Percentiles rank a stretch among this genome's conserved stretches.
phyloP scores from a whole-genome alignment of 2,329 filamentous ascomycete species.

The Aureobasidium melanogenum region DNA sequence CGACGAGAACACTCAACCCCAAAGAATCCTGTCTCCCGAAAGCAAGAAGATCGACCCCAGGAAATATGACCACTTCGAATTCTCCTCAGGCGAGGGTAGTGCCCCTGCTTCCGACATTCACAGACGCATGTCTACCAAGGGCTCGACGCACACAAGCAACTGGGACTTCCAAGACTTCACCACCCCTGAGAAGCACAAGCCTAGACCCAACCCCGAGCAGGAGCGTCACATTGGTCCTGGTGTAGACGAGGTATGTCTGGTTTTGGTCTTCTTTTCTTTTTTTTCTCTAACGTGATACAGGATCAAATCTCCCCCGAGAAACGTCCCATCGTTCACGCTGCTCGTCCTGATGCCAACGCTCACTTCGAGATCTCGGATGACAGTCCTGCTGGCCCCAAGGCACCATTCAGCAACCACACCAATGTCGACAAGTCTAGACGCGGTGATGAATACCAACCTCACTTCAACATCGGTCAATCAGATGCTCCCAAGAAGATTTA shows the following conservation, averaged over 20 bases:
- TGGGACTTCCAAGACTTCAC: slow-evolving; percentile 86
- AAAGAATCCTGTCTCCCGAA: slow-evolving; percentile 29
- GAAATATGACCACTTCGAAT: slow-evolving; percentile 81
- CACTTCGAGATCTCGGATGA: slow-evolving; percentile 84
- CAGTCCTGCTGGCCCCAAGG: slow-evolving; percentile 35
- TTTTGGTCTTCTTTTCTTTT: slow-evolving; percentile 7
- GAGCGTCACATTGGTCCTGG: slow-evolving; percentile 69
- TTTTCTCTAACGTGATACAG: slow-evolving; percentile 25
- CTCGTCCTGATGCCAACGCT: slow-evolving; percentile 68
- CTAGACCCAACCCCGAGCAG: slow-evolving; percentile 58
- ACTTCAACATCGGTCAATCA: slow-evolving; percentile 68
- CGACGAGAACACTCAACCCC: slow-evolving; percentile 41
- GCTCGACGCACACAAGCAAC: slow-evolving; percentile 51
- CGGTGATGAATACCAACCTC: slow-evolving; percentile 65
- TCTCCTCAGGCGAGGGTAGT: slow-evolving; percentile 53
- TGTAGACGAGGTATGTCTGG: slow-evolving; percentile 48
- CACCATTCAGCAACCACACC: slow-evolving; percentile 30
- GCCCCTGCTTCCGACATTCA: slow-evolving; percentile 25
- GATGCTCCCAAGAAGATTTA: slow-evolving; percentile 25
- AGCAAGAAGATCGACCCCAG: slow-evolving; percentile 59
- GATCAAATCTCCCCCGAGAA: slow-evolving; percentile 51
- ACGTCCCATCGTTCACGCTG: slow-evolving; percentile 51
- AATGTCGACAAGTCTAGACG: slow-evolving; percentile 56
- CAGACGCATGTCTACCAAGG: slow-evolving; percentile 21
- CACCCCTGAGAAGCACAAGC: slow-evolving; percentile 67